Base-by-base conservation (phyloP, 2,329 filamentous ascomycete species). In the Penicillium sp. region DNA sequence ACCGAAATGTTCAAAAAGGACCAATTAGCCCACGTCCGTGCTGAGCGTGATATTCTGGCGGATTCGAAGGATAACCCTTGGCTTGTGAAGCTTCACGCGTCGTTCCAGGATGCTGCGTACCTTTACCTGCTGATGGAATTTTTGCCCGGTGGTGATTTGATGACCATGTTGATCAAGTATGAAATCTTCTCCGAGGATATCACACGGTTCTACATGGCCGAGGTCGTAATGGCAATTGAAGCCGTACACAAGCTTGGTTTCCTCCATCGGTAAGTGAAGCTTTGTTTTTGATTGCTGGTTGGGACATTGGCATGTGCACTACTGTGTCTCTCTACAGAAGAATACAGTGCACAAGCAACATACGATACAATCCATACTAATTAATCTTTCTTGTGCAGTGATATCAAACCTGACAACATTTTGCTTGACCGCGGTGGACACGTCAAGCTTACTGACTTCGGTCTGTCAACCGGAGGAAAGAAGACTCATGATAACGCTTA, bases 151-250 rank as follows among this genome's bases (percentile, higher is more conserved):
- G 94, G 94, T 76, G 94, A 99, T 80, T 78, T 99, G 75, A 99
- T 99, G 94, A 99, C 94, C 4, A 99, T 99, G 94, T 83, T 99
- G 67, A 99, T 99, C 81, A 99, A 97, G 83, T 99, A 99, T 72
- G 94, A 99, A 75, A 97, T 99, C 75, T 99, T 99, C 76, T 96
- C 92, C 0, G 93, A 97, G 75, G 94, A 99, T 67, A 97, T 99
- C 66, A 99, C 94, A 31, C 87, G 94, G 19, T 99, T 99, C 78
- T 99, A 99, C 78, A 99, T 99, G 86, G 94, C 94, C 25, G 93
- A 99, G 76, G 93, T 97, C 69, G 91, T 96, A 25, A 84, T 97
- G 72, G 94, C 94, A n/a, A 97, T 99, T 66, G 94, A 99, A 73
- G 94, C 94, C 15, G 94, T 99, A 42, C 94, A 99, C 78, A 96